A percentile compares a stretch with the other conserved stretches of the same genome.
phyloP scores from a whole-genome alignment of 2,329 filamentous ascomycete species.

The Claviceps pusilla region DNA sequence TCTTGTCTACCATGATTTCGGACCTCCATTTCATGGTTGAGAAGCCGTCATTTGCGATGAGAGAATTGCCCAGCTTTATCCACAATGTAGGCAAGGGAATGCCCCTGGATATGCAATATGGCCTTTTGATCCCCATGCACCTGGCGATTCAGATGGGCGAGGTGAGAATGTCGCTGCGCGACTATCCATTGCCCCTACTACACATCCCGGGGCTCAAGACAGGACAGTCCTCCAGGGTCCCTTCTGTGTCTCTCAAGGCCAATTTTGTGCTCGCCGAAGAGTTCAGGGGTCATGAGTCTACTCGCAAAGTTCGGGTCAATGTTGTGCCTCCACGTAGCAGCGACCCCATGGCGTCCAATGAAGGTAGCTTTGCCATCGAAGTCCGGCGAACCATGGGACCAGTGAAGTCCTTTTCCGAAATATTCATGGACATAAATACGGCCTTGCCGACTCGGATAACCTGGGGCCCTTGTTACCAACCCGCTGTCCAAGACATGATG shows the following conservation, averaged over 20 bases:
- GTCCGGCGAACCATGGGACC: constrained; percentile 84
- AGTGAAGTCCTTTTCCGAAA: constrained; percentile 92
- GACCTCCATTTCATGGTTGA: constrained; percentile 78
- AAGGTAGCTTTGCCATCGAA: constrained; percentile 63
- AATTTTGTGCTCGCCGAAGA: constrained; percentile 97
- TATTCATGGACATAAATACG: constrained; percentile 84
- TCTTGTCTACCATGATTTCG: constrained; percentile 67
- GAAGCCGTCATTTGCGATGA: constrained; percentile 79
- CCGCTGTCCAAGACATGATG: constrained; percentile 99
- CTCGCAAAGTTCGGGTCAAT: constrained; percentile 64
- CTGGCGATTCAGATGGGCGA: constrained; percentile 84
- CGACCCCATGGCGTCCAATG: constrained; percentile 38
- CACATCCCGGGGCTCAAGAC: constrained; percentile 75
- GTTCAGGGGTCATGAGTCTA: constrained; percentile 66
- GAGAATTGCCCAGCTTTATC: constrained; percentile 69
- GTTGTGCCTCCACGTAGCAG: constrained; percentile 56
- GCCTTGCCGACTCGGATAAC: constrained; percentile 83
- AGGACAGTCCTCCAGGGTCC: constrained; percentile 62
- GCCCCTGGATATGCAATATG: constrained; percentile 80
- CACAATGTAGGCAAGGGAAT: constrained; percentile 92
- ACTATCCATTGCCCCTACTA: constrained; percentile 83
- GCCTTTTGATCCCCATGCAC: constrained; percentile 77
- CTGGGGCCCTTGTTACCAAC: constrained; percentile 95
- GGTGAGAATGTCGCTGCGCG: constrained; percentile 67
- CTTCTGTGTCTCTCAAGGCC: constrained; percentile 70